phyloP scores from a whole-genome alignment of 371 early-diverging fungal species.

The Capillidium rhysosporum region DNA sequence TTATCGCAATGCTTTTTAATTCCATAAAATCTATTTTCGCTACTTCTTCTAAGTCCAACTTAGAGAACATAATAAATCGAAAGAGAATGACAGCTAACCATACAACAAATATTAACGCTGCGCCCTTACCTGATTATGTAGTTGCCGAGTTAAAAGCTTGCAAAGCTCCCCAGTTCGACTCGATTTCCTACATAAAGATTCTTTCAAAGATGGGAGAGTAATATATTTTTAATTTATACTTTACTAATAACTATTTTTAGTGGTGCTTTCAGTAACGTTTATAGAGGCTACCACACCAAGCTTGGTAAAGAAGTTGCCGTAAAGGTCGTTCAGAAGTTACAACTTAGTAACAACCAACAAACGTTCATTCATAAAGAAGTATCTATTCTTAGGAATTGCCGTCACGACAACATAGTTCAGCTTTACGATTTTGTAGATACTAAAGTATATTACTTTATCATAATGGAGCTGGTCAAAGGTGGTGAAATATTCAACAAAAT shows the following conservation, averaged over 20 bases:
- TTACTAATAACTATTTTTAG: slow-evolving; percentile 16
- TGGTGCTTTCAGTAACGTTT: slow-evolving; percentile 72
- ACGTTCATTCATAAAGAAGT: slow-evolving; percentile 70
- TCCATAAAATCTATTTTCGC: no score
- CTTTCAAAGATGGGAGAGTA: slow-evolving; percentile 33
- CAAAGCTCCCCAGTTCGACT: not conserved
- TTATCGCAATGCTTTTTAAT: no score
- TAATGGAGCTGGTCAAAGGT: slow-evolving; percentile 64
- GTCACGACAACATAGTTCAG: slow-evolving; percentile 55
- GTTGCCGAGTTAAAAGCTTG: not conserved
- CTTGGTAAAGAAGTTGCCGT: slow-evolving; percentile 48
- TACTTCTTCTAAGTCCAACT: no score
- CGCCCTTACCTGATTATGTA: not conserved
- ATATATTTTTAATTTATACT: slow-evolving; percentile 12
- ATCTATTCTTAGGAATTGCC: slow-evolving; percentile 61
- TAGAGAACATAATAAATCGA: no score
- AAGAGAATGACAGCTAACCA: no score
- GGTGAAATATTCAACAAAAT: slow-evolving; percentile 78
- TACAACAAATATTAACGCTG: no score
- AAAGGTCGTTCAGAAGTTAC: slow-evolving; percentile 55
- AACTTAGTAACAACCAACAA: slow-evolving; percentile 24
- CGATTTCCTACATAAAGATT: not conserved
- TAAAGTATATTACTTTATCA: slow-evolving; percentile 45
- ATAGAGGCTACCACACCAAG: slow-evolving; percentile 33
- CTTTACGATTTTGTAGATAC: slow-evolving; percentile 42